These are phyloP conservation scores for Moniliophthora roreri DNA, from an alignment of 1,284 basidiomycete species.

Conservation along the genomic window DNA sequence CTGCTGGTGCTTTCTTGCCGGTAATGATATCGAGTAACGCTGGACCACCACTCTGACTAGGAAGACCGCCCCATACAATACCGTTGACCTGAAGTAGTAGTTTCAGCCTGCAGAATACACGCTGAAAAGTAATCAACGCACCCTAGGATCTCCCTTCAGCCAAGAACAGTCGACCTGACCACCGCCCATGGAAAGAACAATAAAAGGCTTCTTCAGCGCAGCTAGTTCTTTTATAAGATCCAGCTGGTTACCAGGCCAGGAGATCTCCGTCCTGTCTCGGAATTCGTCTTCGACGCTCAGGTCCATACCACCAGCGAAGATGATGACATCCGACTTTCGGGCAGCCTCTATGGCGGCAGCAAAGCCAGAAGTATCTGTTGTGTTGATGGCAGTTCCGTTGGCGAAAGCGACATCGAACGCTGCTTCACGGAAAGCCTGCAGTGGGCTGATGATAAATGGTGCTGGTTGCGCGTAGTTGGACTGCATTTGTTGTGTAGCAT, in stretches of 20 bases:
- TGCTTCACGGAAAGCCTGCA: constrained; percentile 44
- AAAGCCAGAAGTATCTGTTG: constrained; percentile 42
- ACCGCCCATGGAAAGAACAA: constrained; percentile 56
- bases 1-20: constrained; percentile 51
- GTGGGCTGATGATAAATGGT: constrained; percentile 53
- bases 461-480: constrained; percentile 55
- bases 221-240: constrained; percentile 46
- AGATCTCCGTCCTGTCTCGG: constrained; percentile 47
- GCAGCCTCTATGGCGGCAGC: constrained; percentile 66
- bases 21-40: constrained; percentile 50
- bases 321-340: constrained; percentile 54
- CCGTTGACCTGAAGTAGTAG: constrained; percentile 41
- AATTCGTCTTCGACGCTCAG: constrained; percentile 51
- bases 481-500: constrained; percentile 54
- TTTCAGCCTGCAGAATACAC: neutral
- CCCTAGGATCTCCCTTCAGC: constrained; percentile 42
- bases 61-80: constrained; percentile 56
- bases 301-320: constrained; percentile 62
- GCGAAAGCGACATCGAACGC: constrained; percentile 46
- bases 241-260: constrained; percentile 57
- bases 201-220: constrained; percentile 45
- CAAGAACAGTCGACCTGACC: constrained; percentile 51
- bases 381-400: constrained; percentile 41
- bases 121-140: constrained; percentile 24
- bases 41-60: constrained; percentile 52